A percentile compares a stretch with the other conserved stretches of the same genome.
phyloP scores from a whole-genome alignment of 768 basidiomycete genomes.

The Coprinopsis marcescibilis region DNA sequence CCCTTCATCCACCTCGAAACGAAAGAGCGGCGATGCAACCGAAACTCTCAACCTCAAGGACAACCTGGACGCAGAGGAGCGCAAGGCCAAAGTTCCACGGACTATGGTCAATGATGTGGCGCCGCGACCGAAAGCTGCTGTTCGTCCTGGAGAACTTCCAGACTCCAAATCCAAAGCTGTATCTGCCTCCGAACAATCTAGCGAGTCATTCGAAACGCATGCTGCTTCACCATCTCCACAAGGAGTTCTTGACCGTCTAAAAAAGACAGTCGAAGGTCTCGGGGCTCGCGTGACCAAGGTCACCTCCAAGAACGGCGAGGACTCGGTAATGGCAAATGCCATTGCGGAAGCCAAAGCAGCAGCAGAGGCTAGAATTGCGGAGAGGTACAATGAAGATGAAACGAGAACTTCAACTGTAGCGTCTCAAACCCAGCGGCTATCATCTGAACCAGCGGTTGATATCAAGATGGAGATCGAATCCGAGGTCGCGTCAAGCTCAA shows the following conservation, averaged over 20 bases:
- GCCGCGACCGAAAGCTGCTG: slow-evolving; percentile 14
- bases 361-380: slow-evolving; percentile 65
- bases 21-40: slow-evolving; percentile 58
- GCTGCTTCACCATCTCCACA: slow-evolving; percentile 4
- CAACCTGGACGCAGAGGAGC: slow-evolving; percentile 32
- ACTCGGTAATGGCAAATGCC: slow-evolving; percentile 33
- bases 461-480: slow-evolving; percentile 1
- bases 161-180: not conserved
- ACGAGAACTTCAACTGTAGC: not conserved
- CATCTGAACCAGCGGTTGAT: not conserved
- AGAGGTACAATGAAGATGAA: slow-evolving; percentile 44
- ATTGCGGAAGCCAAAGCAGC: slow-evolving; percentile 64
- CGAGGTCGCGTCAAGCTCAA: slow-evolving; percentile 4
- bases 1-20: slow-evolving; percentile 37
- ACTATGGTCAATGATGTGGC: slow-evolving; percentile 30
- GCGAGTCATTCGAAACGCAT: slow-evolving; percentile 10
- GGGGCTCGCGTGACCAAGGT: slow-evolving; percentile 54
- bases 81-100: slow-evolving; percentile 47
- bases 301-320: slow-evolving; percentile 56
- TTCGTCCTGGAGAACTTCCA: not conserved
- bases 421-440: not conserved
- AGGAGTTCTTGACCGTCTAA: slow-evolving; percentile 60
- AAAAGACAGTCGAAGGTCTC: slow-evolving; percentile 65
- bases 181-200: no score
- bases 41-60: slow-evolving; percentile 13